Evolutionary conservation across 164 flowering plant species (phyloP).

Genomic region (Vitis amurensis): DNA sequence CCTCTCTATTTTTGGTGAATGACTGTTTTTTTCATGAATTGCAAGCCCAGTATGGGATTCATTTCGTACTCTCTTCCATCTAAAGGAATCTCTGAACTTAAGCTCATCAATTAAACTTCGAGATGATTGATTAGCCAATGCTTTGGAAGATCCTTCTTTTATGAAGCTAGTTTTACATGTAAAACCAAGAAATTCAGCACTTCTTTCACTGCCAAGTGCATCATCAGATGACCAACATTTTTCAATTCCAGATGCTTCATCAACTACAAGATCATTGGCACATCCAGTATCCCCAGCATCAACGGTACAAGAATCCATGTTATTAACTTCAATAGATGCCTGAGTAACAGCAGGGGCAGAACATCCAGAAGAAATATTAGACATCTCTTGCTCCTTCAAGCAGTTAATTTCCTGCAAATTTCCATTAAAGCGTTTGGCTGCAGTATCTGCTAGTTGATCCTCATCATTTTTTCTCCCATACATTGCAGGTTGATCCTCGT

Average conservation of each 20-base stretch:
- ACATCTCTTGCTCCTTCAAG: conserved; percentile 49
- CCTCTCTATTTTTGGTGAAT: conserved; percentile 11
- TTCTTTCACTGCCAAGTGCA: conserved; percentile 36
- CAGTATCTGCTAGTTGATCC: conserved; percentile 28
- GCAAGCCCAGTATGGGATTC: conserved; percentile 10
- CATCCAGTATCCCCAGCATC: conserved; percentile 29
- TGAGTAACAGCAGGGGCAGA: conserved; percentile 62
- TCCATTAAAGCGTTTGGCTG: conserved; percentile 18
- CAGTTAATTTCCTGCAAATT: conserved; percentile 23
- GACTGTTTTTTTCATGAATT: conserved; percentile 16
- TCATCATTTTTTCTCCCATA: conserved; percentile 14
- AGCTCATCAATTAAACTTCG: conserved; percentile 38
- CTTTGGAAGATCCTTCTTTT: conserved; percentile 19
- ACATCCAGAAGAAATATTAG: conserved; percentile 53
- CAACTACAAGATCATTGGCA: conserved; percentile 26
- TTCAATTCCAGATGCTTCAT: conserved; percentile 58
- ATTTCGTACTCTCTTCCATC: conserved; percentile 31
- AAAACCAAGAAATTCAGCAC: conserved; percentile 30
- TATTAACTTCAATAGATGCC: conserved; percentile 42
- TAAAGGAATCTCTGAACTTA: conserved; percentile 33
- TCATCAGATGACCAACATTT: conserved; percentile 59
- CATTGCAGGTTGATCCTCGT: conserved; percentile 4
- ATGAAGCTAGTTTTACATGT: conserved; percentile 14
- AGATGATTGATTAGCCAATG: conserved; percentile 18
- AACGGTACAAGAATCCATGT: conserved; percentile 35